phyloP scores from a whole-genome alignment of 1,139 yeast species.

The Lodderomyces margitis region DNA sequence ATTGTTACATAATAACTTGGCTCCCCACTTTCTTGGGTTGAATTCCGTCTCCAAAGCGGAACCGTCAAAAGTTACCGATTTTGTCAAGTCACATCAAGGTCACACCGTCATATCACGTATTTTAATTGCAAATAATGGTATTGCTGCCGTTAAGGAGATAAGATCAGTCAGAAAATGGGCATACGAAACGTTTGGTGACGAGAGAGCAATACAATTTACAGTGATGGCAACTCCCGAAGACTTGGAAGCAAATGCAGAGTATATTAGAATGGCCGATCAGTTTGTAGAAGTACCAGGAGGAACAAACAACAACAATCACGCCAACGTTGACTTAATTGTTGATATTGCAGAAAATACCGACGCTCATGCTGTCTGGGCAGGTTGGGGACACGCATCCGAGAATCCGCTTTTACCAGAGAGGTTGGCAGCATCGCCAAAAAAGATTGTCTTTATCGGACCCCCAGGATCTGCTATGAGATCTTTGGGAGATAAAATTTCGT shows the following conservation, averaged over 20 bases:
- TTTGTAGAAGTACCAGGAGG: slow-evolving; percentile 99
- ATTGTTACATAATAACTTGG: slow-evolving; percentile 42
- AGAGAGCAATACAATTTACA: slow-evolving; percentile 87
- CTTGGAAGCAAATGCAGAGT: slow-evolving; percentile 93
- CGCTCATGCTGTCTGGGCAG: slow-evolving; percentile 99
- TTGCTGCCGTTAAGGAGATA: slow-evolving; percentile 98
- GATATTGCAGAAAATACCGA: slow-evolving; percentile 96
- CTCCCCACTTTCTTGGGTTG: slow-evolving; percentile 76
- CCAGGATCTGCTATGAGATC: slow-evolving; percentile 99
- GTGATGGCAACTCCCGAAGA: slow-evolving; percentile 99
- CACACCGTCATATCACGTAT: slow-evolving; percentile 91
- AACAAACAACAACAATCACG: slow-evolving; percentile 95
- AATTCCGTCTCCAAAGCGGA: slow-evolving; percentile 75
- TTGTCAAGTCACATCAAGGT: slow-evolving; percentile 83
- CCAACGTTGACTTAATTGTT: slow-evolving; percentile 94
- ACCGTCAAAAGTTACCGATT: slow-evolving; percentile 72
- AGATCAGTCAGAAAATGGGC: slow-evolving; percentile 98
- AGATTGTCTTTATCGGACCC: slow-evolving; percentile 91
- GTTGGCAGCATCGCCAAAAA: slow-evolving; percentile 86
- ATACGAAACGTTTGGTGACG: slow-evolving; percentile 95
- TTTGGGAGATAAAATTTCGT: slow-evolving; percentile 95
- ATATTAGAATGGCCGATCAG: slow-evolving; percentile 98
- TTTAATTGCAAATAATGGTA: slow-evolving; percentile 96
- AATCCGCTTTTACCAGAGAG: slow-evolving; percentile 92
- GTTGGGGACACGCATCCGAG: slow-evolving; percentile 99